Conservation (phyloP, 2,329 filamentous ascomycete species). For the Cercospora sojina region DNA sequence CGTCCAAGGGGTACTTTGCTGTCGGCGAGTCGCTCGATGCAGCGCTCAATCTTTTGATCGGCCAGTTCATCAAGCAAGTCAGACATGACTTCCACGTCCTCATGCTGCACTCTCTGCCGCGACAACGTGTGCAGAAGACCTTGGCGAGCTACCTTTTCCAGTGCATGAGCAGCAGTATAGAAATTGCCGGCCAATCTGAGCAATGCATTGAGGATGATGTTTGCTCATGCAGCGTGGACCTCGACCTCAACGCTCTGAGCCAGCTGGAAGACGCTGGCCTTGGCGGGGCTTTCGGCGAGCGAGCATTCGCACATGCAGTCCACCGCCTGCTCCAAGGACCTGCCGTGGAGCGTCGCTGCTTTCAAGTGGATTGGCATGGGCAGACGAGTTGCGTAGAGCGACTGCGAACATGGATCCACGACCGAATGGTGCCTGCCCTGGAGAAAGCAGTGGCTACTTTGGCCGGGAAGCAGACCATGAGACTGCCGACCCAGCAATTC, state of each 20-base stretch:
- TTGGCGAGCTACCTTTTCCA: constrained; percentile 30
- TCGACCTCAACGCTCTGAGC: constrained; percentile 28
- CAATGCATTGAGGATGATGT: constrained; percentile 46
- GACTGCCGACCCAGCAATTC: constrained; percentile 55
- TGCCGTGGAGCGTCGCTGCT: constrained; percentile 58
- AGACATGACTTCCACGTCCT: constrained; percentile 29
- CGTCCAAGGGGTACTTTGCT: constrained; percentile 41
- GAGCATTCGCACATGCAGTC: constrained; percentile 70
- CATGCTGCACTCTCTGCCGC: constrained; percentile 33
- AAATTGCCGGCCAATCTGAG: constrained; percentile 18
- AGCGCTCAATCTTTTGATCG: not conserved
- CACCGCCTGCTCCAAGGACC: constrained; percentile 64
- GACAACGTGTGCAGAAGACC: constrained; percentile 30
- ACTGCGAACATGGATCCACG: constrained; percentile 66
- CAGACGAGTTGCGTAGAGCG: constrained; percentile 58
- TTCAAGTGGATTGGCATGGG: constrained; percentile 58
- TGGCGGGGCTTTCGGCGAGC: constrained; percentile 67
- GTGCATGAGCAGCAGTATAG: constrained; percentile 27
- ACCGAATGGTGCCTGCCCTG: constrained; percentile 64
- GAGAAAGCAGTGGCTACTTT: constrained; percentile 49
- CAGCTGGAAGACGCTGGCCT: constrained; percentile 63
- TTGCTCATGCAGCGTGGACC: constrained; percentile 30
- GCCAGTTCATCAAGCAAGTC: constrained; percentile 11
- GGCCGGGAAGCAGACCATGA: constrained; percentile 26
- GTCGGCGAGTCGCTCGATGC: not conserved